Conservation (phyloP, 441 rosid species). For the Populus tomentosa region DNA sequence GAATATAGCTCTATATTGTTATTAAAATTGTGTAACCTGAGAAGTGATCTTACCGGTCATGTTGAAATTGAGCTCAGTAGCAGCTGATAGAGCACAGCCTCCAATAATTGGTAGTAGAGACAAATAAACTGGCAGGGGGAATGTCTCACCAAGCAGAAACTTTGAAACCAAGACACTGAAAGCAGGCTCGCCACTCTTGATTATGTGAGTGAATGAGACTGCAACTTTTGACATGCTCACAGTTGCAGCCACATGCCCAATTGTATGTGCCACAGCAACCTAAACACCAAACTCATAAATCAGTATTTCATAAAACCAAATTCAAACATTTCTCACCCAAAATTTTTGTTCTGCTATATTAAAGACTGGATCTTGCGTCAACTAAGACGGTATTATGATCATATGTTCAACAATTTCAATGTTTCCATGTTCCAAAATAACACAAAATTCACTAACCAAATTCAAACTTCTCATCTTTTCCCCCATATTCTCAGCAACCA, state of each 20-base stretch:
- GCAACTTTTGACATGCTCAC: slow-evolving; percentile 98
- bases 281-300: slow-evolving; percentile 19
- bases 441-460: background rate
- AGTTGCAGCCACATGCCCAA: slow-evolving; percentile 97
- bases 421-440: background rate
- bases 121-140: slow-evolving; percentile 67
- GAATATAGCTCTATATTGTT: background rate
- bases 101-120: slow-evolving; percentile 89
- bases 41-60: slow-evolving; percentile 54
- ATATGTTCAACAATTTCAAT: background rate
- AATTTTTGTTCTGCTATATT: background rate
- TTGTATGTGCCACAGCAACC: slow-evolving; percentile 96
- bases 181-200: slow-evolving; percentile 95
- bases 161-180: slow-evolving; percentile 79
- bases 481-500: background rate
- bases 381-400: background rate
- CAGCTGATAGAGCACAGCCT: slow-evolving; percentile 87
- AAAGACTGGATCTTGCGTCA: background rate
- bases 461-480: background rate
- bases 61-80: slow-evolving; percentile 90
- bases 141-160: slow-evolving; percentile 65
- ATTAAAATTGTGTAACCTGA: background rate
- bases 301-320: background rate
- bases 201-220: slow-evolving; percentile 89
- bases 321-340: background rate